phyloP scores from a whole-genome alignment of 768 basidiomycete species.

The Leucocoprinus birnbaumii region DNA sequence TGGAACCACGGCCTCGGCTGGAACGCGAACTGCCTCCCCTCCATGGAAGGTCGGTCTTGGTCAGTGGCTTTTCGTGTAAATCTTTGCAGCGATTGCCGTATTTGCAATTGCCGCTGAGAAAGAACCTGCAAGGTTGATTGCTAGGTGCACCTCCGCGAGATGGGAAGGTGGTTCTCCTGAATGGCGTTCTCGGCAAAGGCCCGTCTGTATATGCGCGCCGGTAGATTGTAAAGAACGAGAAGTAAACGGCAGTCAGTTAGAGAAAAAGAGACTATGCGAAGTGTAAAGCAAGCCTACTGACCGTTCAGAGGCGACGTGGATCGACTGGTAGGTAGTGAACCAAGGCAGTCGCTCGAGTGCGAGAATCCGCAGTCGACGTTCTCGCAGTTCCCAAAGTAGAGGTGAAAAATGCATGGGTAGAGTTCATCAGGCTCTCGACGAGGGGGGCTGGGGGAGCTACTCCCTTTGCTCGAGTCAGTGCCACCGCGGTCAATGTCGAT shows the following conservation, averaged over 20 bases:
- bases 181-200: background rate
- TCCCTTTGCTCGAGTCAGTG: background rate
- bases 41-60: background rate
- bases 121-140: background rate
- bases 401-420: conserved; percentile 6
- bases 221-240: background rate
- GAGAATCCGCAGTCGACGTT: conserved; percentile 10
- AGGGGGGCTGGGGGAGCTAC: background rate
- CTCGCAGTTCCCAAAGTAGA: conserved; percentile 9
- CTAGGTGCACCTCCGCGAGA: background rate
- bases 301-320: background rate
- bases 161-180: background rate
- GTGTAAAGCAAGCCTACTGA: background rate
- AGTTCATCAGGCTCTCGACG: background rate
- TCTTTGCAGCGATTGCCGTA: background rate
- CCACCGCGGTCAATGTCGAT: background rate
- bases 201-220: background rate
- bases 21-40: background rate
- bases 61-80: background rate
- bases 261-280: background rate
- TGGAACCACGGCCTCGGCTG: background rate
- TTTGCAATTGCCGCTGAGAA: background rate
- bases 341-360: conserved; percentile 3
- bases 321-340: conserved; percentile 1
- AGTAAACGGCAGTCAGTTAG: background rate